Base-by-base conservation (phyloP, 176 grass and related monocot genomes). In the Tillandsia fasciculata region DNA sequence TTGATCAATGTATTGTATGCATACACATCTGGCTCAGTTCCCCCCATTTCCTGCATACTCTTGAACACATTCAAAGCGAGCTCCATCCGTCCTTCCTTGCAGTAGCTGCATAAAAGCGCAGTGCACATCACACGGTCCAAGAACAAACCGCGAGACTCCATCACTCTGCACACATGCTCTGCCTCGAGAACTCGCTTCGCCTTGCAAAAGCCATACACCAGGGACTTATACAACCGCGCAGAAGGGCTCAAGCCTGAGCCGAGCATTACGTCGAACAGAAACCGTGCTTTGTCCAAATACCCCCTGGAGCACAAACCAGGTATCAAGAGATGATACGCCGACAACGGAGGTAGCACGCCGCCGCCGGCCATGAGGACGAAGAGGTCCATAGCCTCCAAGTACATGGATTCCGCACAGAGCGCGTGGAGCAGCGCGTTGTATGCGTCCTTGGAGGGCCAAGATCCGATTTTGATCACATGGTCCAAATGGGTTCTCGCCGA, bases 31-130 rank as follows among this genome's bases (percentile, higher is more conserved):
- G 65, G 74, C 74, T 68, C 17, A 54, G 53, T 42, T 52, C 18
- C 54, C 10, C 13, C 65, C 66, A 58, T 68, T 17, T 77, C 74
- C 18, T 59, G 69, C 74, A 69, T 69, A 14, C 18, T 69, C 65
- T 68, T 17, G 15, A 77, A 68, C 12, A 77, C 2, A 69, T 50
- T 48, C 52, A 61, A 28, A 26, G 74, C 74, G 52, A 50, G 11
- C n/a, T 77, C 74, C 65, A 77, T 50, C 18, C 74, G 66, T 58
- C 74, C 74, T 26, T 68, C 74, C 52, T 50, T 58, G 26, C 74
- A 69, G 11, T 77, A 69, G 15, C 50, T 51, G 56, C 11, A 22
- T 20, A 74, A 26, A 50, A 74, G 57, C 1, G 58, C 58, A 51
- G 57, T 63, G 10, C 17, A 74, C 57, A 74, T 74, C 29, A 63